phyloP scores from a whole-genome alignment of 768 basidiomycete species.

The Dacryopinax primogenitus region DNA sequence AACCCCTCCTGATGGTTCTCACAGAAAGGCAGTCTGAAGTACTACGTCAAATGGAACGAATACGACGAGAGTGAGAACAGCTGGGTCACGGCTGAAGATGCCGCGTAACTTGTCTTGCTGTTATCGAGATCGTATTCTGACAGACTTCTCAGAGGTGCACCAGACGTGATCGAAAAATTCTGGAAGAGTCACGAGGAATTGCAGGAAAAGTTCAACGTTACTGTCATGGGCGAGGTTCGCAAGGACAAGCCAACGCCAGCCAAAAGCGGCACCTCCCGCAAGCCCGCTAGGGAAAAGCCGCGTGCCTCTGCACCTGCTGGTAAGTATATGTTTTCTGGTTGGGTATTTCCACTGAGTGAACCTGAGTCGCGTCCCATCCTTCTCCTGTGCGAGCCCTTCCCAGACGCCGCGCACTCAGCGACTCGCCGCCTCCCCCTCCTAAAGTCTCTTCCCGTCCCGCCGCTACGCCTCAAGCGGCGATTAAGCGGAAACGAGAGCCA shows the following conservation, averaged over 20 bases:
- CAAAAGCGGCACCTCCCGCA: no score
- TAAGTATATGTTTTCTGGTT: background rate
- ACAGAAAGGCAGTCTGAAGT: background rate
- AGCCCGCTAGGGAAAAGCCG: background rate
- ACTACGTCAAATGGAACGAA: background rate
- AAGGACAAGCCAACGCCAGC: background rate
- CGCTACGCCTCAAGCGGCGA: background rate
- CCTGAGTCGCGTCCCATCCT: background rate
- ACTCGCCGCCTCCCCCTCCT: background rate
- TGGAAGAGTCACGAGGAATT: background rate
- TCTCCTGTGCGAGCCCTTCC: background rate
- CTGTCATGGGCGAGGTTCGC: background rate
- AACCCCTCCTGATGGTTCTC: background rate
- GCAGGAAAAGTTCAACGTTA: background rate
- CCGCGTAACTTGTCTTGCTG: background rate
- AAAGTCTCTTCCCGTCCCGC: background rate
- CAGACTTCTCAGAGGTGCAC: background rate
- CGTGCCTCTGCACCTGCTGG: background rate
- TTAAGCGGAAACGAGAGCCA: background rate
- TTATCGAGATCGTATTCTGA: background rate
- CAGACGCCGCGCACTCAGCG: background rate
- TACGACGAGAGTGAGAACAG: background rate
- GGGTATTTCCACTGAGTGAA: background rate
- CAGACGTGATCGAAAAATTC: background rate
- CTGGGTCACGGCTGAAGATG: background rate